Evolutionary conservation across 139 green algal genomes (phyloP).

Genomic region (Tetraselmis chui): DNA sequence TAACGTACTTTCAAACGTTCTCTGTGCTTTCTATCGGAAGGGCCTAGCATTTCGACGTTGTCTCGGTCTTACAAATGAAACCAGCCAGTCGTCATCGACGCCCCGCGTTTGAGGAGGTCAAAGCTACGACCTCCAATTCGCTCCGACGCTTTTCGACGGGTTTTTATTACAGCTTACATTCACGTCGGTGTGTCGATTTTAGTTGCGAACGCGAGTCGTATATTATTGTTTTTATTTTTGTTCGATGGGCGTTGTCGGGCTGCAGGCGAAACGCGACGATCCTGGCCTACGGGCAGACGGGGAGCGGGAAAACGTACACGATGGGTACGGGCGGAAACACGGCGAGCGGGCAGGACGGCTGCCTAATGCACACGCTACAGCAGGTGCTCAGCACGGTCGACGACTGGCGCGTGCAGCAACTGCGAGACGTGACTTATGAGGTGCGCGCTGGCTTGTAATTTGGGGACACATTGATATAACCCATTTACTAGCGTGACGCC

Average conservation of each 20-base stretch:
- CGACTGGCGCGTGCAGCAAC: background rate
- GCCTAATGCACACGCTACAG: background rate
- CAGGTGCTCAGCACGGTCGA: background rate
- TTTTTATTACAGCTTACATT: background rate
- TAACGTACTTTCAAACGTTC: no score
- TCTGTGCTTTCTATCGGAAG: no score
- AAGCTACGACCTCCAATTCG: background rate
- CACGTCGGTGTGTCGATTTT: background rate
- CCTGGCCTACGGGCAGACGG: conserved; percentile 25
- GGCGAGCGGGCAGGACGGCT: background rate
- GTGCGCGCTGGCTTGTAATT: no score
- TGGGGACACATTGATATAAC: no score
- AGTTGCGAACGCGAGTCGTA: background rate
- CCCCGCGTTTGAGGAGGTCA: no score
- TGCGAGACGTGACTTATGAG: background rate
- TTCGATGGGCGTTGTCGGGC: background rate
- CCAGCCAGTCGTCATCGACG: no score
- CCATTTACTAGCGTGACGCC: no score
- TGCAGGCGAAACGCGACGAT: conserved; percentile 18
- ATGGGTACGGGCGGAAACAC: conserved; percentile 10
- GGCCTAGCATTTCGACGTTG: no score
- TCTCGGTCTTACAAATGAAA: no score
- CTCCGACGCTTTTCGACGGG: no score
- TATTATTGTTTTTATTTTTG: background rate
- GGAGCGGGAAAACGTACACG: conserved; percentile 8